These are phyloP conservation scores for Gnetum montanum DNA, from an alignment of 75 land plant species.

Conservation along the genomic window DNA sequence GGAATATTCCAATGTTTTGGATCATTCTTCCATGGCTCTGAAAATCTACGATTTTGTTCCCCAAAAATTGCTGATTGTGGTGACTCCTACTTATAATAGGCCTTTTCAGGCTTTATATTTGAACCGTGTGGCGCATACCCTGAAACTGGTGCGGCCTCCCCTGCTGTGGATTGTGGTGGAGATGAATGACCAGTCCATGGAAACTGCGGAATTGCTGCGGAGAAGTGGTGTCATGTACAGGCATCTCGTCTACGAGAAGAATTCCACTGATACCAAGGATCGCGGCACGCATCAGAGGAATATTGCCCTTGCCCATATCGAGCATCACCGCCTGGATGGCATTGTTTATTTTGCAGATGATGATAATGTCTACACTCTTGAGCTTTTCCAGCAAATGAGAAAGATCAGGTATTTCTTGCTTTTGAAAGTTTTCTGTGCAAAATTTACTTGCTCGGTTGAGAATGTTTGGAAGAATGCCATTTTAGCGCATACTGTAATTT, in stretches of 20 bases:
- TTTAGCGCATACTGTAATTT: no score
- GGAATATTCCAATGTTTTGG: background rate
- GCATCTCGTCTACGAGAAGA: constrained; percentile 64
- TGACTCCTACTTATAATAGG: constrained; percentile 67
- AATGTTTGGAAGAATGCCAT: no score
- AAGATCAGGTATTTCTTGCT: constrained; percentile 48
- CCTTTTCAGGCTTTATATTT: constrained; percentile 76
- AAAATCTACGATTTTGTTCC: constrained; percentile 11
- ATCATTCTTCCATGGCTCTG: background rate
- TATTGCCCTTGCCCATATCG: constrained; percentile 69
- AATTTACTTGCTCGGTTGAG: no score
- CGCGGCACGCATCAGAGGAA: constrained; percentile 61
- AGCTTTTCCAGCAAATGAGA: constrained; percentile 72
- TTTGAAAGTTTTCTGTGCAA: background rate
- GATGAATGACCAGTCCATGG: constrained; percentile 54
- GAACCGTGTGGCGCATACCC: constrained; percentile 62
- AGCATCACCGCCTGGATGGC: constrained; percentile 80
- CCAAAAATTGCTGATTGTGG: constrained; percentile 64
- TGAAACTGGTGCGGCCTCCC: constrained; percentile 66
- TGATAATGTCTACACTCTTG: constrained; percentile 62
- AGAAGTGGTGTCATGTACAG: constrained; percentile 79
- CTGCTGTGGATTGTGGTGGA: constrained; percentile 90
- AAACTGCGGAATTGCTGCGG: constrained; percentile 69
- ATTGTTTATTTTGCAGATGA: constrained; percentile 92
- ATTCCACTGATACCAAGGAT: constrained; percentile 50